Evolutionary conservation across 208 protist species (phyloP), one percentile per base, ranked within the genome.

Genomic region (Porcisia deanei): DNA sequence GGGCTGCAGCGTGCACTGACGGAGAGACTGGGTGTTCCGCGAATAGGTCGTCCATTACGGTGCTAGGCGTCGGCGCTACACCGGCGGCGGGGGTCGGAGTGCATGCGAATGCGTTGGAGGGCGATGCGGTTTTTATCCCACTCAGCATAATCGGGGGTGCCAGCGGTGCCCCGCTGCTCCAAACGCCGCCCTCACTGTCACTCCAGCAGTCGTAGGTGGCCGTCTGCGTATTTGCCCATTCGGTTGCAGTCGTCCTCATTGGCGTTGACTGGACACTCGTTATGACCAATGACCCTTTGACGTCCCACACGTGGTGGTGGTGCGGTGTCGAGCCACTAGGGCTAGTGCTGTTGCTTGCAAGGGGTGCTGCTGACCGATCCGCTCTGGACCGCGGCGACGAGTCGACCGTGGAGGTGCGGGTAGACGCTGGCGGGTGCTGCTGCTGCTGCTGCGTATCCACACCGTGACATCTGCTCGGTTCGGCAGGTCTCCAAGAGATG

Each of bases 31-130:
- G 55, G 55, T 73, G 22, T 1, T 45, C 71, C 0, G 79, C 75
- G 69, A 91, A 91, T 41, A 91, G 73, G 8, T 83, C 79, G 71
- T 88, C 80, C 77, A 91, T 85, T 4, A 82, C 76, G 70, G 66
- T 76, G 34, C 79, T 72, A 8, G 82, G 75, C 2, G 77, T 74
- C 12, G 82, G 77, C 20, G 76, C 70, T 39, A 65, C 58, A 25
- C 0, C 43, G 58, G 47, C 43, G 52, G 58, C 43, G 58, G 37
- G 3, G 16, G 58, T 75, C 37, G 39, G 7, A 12, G 57, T 57
- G 18, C 3, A 16, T 37, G 39, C 25, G 9, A 55, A 25, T 14
- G 7, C 58, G 43, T 1, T 43, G 53, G 18, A 10, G 1, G 63
- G 41, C 22, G 22, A 25, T n/a, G 22, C 16, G 18, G 63, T 30